A percentile compares a stretch with the other conserved stretches of the same genome.
phyloP scores from a whole-genome alignment of 345 rosid genomes.

The Eucalyptus erythrocorys region DNA sequence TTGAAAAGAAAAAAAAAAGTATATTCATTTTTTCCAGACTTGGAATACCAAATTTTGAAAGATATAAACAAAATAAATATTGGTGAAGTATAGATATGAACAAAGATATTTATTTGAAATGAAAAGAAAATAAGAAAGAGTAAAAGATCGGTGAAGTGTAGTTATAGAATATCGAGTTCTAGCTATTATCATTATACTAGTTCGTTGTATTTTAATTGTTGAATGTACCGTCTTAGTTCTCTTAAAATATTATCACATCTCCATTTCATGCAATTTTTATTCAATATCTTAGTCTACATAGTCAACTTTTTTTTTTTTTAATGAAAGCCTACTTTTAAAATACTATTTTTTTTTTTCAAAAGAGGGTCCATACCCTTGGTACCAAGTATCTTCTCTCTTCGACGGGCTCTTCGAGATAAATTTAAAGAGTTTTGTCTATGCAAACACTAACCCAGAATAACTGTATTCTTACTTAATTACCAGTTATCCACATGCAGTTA shows the following conservation, averaged over 20 bases:
- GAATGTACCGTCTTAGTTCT: neutral
- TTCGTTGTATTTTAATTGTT: neutral
- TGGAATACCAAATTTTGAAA: neutral
- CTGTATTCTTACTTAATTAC: neutral
- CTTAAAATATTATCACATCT: neutral
- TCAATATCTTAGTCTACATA: neutral
- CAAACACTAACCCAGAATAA: neutral
- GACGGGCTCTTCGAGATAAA: neutral
- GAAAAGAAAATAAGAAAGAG: neutral
- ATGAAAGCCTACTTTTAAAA: neutral
- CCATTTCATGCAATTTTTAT: neutral
- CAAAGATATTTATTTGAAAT: neutral
- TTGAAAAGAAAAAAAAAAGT: neutral
- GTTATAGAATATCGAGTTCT: neutral
- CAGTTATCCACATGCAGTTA: neutral
- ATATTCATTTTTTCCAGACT: neutral
- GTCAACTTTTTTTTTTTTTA: neutral
- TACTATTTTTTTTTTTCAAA: neutral
- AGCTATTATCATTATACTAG: accelerated
- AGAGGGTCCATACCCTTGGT: neutral
- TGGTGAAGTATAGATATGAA: neutral
- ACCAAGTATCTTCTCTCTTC: neutral
- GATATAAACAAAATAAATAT: neutral
- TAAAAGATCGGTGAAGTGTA: neutral
- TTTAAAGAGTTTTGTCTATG: neutral